Conservation (phyloP, 2,329 filamentous ascomycete species). For the Conoideocrella luteorostrata region DNA sequence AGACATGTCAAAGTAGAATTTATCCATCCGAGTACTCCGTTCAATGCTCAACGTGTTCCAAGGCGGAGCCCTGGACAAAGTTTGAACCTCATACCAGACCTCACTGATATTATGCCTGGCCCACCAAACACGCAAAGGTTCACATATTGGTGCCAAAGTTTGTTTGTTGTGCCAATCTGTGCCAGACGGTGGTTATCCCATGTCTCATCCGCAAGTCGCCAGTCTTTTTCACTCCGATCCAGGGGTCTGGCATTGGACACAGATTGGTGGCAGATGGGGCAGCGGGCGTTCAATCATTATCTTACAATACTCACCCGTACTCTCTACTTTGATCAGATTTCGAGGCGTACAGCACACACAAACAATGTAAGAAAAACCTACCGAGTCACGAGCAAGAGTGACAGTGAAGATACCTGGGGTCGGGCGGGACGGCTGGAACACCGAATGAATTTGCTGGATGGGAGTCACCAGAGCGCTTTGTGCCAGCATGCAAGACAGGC, state of each 20-base stretch:
- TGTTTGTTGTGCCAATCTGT: neutral
- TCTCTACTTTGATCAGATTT: neutral
- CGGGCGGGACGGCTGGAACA: neutral
- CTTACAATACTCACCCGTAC: neutral
- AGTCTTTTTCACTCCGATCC: neutral
- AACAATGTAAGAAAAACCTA: neutral
- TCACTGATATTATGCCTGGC: neutral
- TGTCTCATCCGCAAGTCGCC: constrained; percentile 5
- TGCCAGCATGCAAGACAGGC: constrained; percentile 12
- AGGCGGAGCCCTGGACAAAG: neutral
- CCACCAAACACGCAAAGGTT: no score
- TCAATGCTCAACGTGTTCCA: neutral
- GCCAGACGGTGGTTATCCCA: neutral
- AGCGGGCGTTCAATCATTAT: neutral
- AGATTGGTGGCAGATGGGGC: neutral
- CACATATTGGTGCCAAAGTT: constrained; percentile 2
- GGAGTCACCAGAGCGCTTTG: neutral
- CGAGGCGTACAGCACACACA: neutral
- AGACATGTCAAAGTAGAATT: no score
- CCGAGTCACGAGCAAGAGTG: neutral
- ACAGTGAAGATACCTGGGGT: neutral
- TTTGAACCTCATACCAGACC: constrained; percentile 9
- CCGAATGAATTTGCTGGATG: neutral
- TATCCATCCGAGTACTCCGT: no score
- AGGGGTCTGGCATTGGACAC: neutral